phyloP scores from a whole-genome alignment of 2,329 filamentous ascomycete genomes.

The Lachnellula subtilissima region DNA sequence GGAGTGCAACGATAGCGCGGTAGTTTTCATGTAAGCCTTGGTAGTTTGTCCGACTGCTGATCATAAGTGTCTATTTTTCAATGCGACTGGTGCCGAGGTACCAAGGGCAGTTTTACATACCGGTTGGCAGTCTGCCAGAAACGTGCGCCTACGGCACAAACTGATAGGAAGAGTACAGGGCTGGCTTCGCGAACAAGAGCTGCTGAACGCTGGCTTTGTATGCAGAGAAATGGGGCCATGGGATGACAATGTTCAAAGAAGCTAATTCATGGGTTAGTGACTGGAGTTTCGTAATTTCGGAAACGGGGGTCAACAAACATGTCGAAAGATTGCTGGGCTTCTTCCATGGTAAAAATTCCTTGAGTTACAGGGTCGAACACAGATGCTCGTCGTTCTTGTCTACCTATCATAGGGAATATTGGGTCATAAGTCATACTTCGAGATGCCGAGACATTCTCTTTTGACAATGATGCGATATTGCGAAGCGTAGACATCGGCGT shows the following conservation, averaged over 20 bases:
- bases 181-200: constrained; percentile 9
- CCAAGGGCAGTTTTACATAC: not conserved
- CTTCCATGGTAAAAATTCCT: constrained; percentile 3
- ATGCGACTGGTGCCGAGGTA: not conserved
- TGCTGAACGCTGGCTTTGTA: constrained; percentile 6
- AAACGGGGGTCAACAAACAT: not conserved
- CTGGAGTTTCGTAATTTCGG: not conserved
- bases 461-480: constrained; percentile 15
- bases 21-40: constrained; percentile 4
- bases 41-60: not conserved
- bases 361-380: constrained; percentile 5
- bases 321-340: constrained; percentile 3
- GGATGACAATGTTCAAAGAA: constrained; percentile 23
- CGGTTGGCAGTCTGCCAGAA: constrained; percentile 14
- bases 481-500: constrained; percentile 23
- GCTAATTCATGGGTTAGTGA: constrained; percentile 2
- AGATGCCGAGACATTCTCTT: constrained; percentile 1
- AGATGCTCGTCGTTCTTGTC: not conserved
- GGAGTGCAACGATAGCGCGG: constrained; percentile 5
- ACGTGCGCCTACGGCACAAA: constrained; percentile 20
- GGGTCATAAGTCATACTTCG: not conserved
- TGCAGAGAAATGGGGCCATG: constrained; percentile 12
- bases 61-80: not conserved
- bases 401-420: not conserved
- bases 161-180: constrained; percentile 17